These are phyloP conservation scores for Exophiala sideris DNA, from an alignment of 2,329 filamentous ascomycete genomes.

Conservation along the genomic window DNA sequence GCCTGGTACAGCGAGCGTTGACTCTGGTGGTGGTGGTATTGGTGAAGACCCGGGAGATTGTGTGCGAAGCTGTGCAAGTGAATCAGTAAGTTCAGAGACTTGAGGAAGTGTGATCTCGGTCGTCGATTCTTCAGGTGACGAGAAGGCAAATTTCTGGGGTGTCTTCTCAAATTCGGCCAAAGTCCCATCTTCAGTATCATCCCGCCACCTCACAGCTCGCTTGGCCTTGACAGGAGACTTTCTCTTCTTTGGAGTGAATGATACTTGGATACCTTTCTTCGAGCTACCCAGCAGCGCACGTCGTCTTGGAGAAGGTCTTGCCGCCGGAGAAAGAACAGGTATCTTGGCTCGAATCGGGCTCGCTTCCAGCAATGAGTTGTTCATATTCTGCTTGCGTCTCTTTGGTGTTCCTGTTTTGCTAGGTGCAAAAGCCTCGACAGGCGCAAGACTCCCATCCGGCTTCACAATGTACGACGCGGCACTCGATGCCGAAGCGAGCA, in stretches of 20 bases:
- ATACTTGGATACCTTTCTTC: conserved; percentile 63
- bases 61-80: conserved; percentile 33
- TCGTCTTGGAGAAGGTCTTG: conserved; percentile 76
- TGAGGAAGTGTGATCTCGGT: conserved; percentile 49
- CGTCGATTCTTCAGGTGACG: conserved; percentile 47
- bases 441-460: conserved; percentile 67
- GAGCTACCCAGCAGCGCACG: conserved; percentile 60
- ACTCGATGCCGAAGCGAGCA: conserved; percentile 72
- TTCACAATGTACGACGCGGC: conserved; percentile 83
- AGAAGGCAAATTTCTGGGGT: conserved; percentile 59
- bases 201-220: conserved; percentile 84
- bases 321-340: conserved; percentile 47
- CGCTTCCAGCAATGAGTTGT: conserved; percentile 39
- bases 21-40: conserved; percentile 53
- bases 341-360: conserved; percentile 49
- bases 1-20: conserved; percentile 57
- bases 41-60: conserved; percentile 53
- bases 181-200: conserved; percentile 81
- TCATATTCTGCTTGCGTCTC: conserved; percentile 51
- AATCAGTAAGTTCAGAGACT: conserved; percentile 52
- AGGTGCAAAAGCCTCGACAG: conserved; percentile 63
- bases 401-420: conserved; percentile 73
- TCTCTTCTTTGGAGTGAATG: conserved; percentile 79
- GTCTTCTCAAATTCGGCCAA: conserved; percentile 91
- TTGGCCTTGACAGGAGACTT: conserved; percentile 62